Conservation (phyloP, 768 basidiomycete species). For the Termitomyces sp. region DNA sequence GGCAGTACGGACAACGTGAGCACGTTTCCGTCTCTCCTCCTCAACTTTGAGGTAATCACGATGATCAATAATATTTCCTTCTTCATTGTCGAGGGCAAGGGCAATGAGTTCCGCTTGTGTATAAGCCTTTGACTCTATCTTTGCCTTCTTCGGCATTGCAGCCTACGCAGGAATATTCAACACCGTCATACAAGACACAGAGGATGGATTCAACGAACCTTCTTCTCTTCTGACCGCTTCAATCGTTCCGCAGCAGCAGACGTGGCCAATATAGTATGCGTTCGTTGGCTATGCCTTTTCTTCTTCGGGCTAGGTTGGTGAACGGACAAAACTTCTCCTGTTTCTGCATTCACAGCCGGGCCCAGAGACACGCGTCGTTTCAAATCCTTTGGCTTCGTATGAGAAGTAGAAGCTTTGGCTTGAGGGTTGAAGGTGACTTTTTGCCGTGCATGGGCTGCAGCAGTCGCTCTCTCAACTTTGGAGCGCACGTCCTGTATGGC, state of each 20-base stretch:
- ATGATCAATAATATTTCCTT: constrained; percentile 76
- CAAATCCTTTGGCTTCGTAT: constrained; percentile 21
- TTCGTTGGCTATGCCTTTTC: constrained; percentile 57
- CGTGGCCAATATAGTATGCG: constrained; percentile 67
- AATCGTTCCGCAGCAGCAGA: constrained; percentile 60
- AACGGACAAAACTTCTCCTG: constrained; percentile 47
- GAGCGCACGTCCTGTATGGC: constrained; percentile 44
- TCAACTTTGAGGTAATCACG: constrained; percentile 73
- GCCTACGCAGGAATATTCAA: constrained; percentile 29
- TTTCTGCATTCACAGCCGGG: constrained; percentile 50
- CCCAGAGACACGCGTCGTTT: constrained; percentile 53
- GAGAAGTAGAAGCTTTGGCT: constrained; percentile 21
- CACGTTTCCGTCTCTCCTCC: constrained; percentile 75
- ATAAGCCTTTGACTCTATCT: constrained; percentile 40
- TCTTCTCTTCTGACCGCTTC: constrained; percentile 58
- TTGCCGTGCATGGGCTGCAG: constrained; percentile 61
- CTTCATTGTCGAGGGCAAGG: constrained; percentile 80
- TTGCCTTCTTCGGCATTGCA: constrained; percentile 57
- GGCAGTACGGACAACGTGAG: constrained; percentile 52
- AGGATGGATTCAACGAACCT: constrained; percentile 28
- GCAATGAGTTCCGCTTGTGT: constrained; percentile 85
- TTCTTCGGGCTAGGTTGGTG: constrained; percentile 16
- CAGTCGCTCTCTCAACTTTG: constrained; percentile 57
- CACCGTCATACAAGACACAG: neutral
- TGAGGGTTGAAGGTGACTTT: constrained; percentile 65